Evolutionary conservation across 2,329 filamentous ascomycete genomes (phyloP), one percentile per base, ranked within the genome.

Genomic region (Aspergillus fijiensis): DNA sequence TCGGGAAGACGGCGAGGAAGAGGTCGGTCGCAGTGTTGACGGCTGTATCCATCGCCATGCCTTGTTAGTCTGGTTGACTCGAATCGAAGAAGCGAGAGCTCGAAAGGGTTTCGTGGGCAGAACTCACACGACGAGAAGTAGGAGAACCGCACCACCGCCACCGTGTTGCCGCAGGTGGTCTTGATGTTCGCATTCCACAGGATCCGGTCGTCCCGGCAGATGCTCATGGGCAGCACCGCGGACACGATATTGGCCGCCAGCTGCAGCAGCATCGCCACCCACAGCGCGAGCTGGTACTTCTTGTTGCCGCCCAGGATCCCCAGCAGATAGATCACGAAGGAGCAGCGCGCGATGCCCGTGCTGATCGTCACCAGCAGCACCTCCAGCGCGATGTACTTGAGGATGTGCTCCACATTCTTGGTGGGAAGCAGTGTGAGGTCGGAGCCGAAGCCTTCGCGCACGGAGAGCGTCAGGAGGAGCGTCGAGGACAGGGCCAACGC

Each of bases 21-120:
- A 72, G 35, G 42, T 72, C 70, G 10, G 65, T 66, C 19, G 65
- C 65, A 2, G 70, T 69, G 51, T 72, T 72, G 55, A 69, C 67
- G 2, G 63, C 67, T 69, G 12, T 6, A 2, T 11, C 0, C 19
- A 1, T 19, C 2, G 19, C 7, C 27, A 9, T 2, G 2, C 7
- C 27, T 31, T 35, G 45, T 63, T 39, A 60, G 48, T 21, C 65
- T 21, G 57, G 67, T 3, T 68, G 69, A 1, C 70, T 68, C 31
- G 72, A 72, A 0, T 69, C 53, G 0, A 70, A 68, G n/a, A 74
- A 23, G 23, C 23, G 23, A 23, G 23, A 23, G 23, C 23, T 4
- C 2, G 65, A n/a, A 69, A 74, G 65, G 23, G 23, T 23, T 23
- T 23, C 23, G 23, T 7, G 12, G 21, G 29, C 25, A n/a, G n/a